Conservation (phyloP, 2,329 filamentous ascomycete genomes). For the Exophiala calicioides region DNA sequence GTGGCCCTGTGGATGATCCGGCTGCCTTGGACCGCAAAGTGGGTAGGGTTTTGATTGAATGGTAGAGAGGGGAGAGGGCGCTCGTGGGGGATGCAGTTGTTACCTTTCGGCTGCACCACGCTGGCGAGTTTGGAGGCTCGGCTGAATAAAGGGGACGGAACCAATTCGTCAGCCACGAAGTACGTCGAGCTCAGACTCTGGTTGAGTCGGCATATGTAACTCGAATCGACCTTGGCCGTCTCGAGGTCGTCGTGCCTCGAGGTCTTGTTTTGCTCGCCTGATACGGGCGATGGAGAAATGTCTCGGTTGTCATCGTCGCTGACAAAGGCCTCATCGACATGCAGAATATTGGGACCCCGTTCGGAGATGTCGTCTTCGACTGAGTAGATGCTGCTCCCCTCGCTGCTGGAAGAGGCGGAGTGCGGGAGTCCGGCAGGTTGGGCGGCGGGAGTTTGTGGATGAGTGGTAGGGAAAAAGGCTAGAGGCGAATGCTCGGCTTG, state of each 20-base stretch:
- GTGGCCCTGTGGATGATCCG: slow-evolving; percentile 22
- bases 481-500: slow-evolving; percentile 14
- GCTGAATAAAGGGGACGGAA: slow-evolving; percentile 31
- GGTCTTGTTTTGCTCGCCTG: too few relatives aligned
- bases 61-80: slow-evolving; percentile 27
- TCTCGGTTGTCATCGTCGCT: neutral
- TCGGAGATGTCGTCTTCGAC: neutral
- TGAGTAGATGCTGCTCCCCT: slow-evolving; percentile 16
- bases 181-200: slow-evolving; percentile 24
- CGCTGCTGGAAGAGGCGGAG: slow-evolving; percentile 7
- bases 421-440: neutral
- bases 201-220: slow-evolving; percentile 21
- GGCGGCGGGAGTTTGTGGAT: too few relatives aligned
- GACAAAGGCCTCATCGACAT: too few relatives aligned
- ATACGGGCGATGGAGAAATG: too few relatives aligned
- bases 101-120: neutral
- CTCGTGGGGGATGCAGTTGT: neutral
- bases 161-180: slow-evolving; percentile 26
- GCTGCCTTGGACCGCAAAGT: slow-evolving; percentile 21
- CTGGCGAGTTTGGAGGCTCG: slow-evolving; percentile 14
- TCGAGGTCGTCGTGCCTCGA: neutral
- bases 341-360: neutral
- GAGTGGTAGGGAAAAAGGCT: neutral
- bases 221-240: slow-evolving; percentile 2
- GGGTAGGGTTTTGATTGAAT: slow-evolving; percentile 25